Percentiles rank a stretch among this genome's conserved stretches.
Evolutionary conservation across 2,329 filamentous ascomycete genomes (phyloP).

Genomic region (Chaetomium strumarium): DNA sequence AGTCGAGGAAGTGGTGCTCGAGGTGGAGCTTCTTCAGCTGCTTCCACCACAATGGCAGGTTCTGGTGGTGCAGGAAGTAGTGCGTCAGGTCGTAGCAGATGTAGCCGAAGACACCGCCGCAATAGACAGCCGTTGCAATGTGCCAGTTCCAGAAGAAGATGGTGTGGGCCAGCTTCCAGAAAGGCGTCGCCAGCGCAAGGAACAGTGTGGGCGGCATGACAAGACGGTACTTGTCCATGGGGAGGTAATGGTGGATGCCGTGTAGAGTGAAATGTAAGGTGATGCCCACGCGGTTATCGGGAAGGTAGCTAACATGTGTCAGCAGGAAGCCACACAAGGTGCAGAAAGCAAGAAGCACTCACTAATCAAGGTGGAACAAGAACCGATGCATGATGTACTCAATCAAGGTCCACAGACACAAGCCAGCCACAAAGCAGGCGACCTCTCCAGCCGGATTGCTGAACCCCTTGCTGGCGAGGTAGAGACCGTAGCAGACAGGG

Average conservation of each 20-base stretch:
- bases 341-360: constrained; percentile 35
- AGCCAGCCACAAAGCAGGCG: constrained; percentile 62
- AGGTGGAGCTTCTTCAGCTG: constrained; percentile 96
- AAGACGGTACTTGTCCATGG: constrained; percentile 96
- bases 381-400: constrained; percentile 88
- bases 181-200: constrained; percentile 72
- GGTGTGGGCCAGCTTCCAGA: constrained; percentile 83
- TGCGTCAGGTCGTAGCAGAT: constrained; percentile 95
- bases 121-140: constrained; percentile 70
- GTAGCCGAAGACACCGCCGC: constrained; percentile 91
- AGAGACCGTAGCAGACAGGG: constrained; percentile 66
- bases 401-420: constrained; percentile 80
- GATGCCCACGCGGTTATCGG: constrained; percentile 82
- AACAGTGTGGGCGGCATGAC: constrained; percentile 96
- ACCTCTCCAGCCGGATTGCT: constrained; percentile 41
- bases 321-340: constrained; percentile 22
- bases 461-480: constrained; percentile 58
- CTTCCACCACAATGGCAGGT: constrained; percentile 84
- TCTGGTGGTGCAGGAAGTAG: constrained; percentile 96
- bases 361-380: constrained; percentile 91
- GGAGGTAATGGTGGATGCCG: constrained; percentile 94
- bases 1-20: constrained; percentile 95
- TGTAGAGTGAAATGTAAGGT: constrained; percentile 91
- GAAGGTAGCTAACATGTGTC: constrained; percentile 60
- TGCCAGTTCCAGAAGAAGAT: constrained; percentile 84